Percentiles rank a stretch among this genome's conserved stretches.
phyloP scores from a whole-genome alignment of 2,329 filamentous ascomycete genomes.

The Dryadomyces quercus-mongolicae region DNA sequence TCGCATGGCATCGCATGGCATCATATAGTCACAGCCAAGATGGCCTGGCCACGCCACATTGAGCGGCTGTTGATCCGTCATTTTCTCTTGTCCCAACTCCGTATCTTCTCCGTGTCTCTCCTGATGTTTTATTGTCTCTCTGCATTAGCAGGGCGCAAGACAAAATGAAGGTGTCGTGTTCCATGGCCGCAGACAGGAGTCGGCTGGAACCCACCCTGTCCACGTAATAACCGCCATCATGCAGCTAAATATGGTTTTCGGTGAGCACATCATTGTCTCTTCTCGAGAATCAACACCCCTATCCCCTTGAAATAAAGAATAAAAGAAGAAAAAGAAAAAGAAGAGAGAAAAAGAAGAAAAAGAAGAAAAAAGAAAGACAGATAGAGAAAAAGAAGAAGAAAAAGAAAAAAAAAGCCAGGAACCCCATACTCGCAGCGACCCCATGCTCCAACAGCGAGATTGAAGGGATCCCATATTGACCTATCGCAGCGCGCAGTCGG shows the following conservation, averaged over 20 bases:
- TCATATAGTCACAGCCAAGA: too few species aligned
- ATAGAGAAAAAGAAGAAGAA: not conserved
- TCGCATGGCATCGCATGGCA: too few species aligned
- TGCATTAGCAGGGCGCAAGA: not conserved
- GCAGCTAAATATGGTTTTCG: constrained; percentile 1
- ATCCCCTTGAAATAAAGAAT: not conserved
- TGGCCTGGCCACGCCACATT: not conserved
- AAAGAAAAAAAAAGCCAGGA: not conserved
- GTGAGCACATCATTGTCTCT: not conserved
- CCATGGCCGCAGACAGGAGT: not conserved
- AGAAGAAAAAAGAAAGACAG: not conserved
- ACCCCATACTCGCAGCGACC: not conserved
- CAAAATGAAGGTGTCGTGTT: not conserved
- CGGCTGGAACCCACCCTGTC: not conserved
- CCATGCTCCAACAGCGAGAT: too few species aligned
- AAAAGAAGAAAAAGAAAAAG: not conserved
- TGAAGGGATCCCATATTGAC: too few species aligned
- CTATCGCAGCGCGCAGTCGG: too few species aligned
- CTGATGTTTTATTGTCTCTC: not conserved
- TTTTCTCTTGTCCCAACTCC: not conserved
- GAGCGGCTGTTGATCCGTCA: not conserved
- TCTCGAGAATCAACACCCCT: not conserved
- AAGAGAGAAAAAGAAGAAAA: not conserved
- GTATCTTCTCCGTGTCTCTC: not conserved
- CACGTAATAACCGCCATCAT: not conserved